phyloP scores from a whole-genome alignment of 192 early-diverging fungal genomes.

The Pilaira anomala region DNA sequence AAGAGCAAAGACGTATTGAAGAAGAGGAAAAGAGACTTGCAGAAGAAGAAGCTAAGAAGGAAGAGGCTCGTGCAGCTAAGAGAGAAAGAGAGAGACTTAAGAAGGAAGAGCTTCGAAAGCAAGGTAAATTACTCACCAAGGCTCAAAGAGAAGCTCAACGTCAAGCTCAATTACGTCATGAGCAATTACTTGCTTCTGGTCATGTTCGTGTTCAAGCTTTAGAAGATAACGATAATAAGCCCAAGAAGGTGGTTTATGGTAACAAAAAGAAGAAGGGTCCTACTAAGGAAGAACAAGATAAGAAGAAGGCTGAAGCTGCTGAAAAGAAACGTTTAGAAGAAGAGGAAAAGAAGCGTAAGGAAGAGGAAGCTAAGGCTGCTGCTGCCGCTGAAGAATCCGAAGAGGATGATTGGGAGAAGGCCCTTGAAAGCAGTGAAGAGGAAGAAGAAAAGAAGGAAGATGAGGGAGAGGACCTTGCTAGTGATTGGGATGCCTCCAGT shows the following conservation, averaged over 20 bases:
- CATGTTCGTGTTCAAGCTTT: conserved; percentile 69
- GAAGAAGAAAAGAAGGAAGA: conserved; percentile 29
- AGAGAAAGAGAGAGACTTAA: conserved; percentile 83
- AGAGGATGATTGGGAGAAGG: conserved; percentile 36
- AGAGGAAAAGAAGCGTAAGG: conserved; percentile 35
- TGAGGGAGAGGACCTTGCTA: conserved; percentile 49
- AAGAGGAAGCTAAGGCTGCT: conserved; percentile 37
- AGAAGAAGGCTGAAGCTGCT: conserved; percentile 29
- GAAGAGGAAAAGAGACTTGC: conserved; percentile 65
- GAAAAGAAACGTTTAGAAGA: conserved; percentile 35
- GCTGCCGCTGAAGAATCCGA: conserved; percentile 36
- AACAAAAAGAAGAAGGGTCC: conserved; percentile 71
- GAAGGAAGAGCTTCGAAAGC: conserved; percentile 83
- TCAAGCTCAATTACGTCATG: conserved; percentile 62
- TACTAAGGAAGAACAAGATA: conserved; percentile 35
- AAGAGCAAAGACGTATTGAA: conserved; percentile 59
- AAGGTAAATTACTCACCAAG: conserved; percentile 91
- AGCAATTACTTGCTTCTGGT: conserved; percentile 79
- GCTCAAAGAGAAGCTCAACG: conserved; percentile 86
- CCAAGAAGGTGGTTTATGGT: conserved; percentile 70
- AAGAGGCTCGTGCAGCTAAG: conserved; percentile 72
- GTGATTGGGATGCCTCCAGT: conserved; percentile 55
- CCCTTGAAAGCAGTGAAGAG: conserved; percentile 46
- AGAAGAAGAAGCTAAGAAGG: conserved; percentile 75
- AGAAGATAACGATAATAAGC: conserved; percentile 45